Base-by-base conservation (phyloP, 805 yeast species). In the Starmera caribaea region DNA sequence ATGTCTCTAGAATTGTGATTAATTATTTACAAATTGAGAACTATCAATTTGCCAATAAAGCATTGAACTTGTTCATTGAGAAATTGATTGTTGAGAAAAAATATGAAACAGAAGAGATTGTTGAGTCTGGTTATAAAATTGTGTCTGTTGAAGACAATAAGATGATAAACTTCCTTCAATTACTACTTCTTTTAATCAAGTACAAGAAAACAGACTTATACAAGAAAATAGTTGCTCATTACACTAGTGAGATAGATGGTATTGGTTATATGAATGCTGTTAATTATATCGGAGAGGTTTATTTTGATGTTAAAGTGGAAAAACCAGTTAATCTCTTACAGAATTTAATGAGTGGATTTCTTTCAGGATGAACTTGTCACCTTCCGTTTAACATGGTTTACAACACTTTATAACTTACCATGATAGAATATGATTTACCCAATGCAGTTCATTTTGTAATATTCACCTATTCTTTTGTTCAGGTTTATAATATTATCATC, bases 1-100 rank as follows among this genome's bases (percentile, higher is more conserved):
- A 58, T 11, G 51, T 56, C 16, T 56, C 57, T 2, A 71, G 97
- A 46, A 75, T 87, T 3, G 79, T 87, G 6, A 58, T 88, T 40
- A 87, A 89, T 48, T 90, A 84, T 57, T 63, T 85, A 16, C 71
- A 78, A 47, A 68, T 82, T 41, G 74, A 73, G 38, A 84, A 87
- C 55, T 55, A 83, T 36, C 71, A 81, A 44, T 76, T 71, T 54
- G 84, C 83, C 5, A 45, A 45, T 28, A 61, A 61, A 39, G 61
- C 76, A 2, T 49, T 66, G 16, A 51, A 53, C 1, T 46, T 43
- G 13, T 63, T 78, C 47, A 41, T 76, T 13, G 31, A 42, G 3
- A 50, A 51, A 30, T 58, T 70, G n/a, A 44, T 50, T 5, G 51
- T 49, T 16, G 41, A 48, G 12, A 38, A 42, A 39, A 49, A 53